Evolutionary conservation across 257 asterid species (phyloP), one percentile per base, ranked within the genome.

Genomic region (Eustoma russellianum): DNA sequence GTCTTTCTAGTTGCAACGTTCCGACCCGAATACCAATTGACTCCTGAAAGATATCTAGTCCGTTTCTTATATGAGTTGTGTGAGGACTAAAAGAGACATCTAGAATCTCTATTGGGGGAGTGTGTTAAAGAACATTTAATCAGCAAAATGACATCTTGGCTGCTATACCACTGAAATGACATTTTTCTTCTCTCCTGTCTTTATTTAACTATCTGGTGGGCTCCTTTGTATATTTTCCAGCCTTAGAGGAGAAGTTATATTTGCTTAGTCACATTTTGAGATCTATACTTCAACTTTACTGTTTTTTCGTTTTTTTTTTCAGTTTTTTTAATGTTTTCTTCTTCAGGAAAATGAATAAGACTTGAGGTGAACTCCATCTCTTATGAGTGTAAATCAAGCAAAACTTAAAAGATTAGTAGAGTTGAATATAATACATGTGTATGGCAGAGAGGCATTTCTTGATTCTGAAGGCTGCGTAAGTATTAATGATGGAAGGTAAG

Each of bases 161-260:
- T 17, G 19, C 7, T 1, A 35, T 2, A 24, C 3, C 3, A 24
- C 3, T 24, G 30, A 24, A 17, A 79, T 69, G 58, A 50, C 59
- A 56, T 51, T 52, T 58, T 33, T 34, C 28, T 30, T 48, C 17
- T 61, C 30, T 2, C 3, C 30, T 2, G 30, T 24, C 30, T 24
- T 24, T 24, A 24, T 24, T 24, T 24, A 24, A 24, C 30, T 24
- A 24, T 24, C 30, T 24, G 30, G 30, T 78, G 74, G 86, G 79
- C 60, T 71, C 70, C 46, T 64, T 64, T 61, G n/a, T 55, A 48
- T 58, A 69, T 65, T 67, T 62, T 61, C 76, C 63, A 65, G 79
- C 61, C 93, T 70, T 83, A 64, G 49, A 68, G 70, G 41, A 60
- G 77, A 82, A 82, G 92, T 70, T 40, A 81, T 64, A 44, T 62